These are phyloP conservation scores for Acidomyces sp. DNA, from an alignment of 495 filamentous ascomycete genomes.

Conservation along the genomic window DNA sequence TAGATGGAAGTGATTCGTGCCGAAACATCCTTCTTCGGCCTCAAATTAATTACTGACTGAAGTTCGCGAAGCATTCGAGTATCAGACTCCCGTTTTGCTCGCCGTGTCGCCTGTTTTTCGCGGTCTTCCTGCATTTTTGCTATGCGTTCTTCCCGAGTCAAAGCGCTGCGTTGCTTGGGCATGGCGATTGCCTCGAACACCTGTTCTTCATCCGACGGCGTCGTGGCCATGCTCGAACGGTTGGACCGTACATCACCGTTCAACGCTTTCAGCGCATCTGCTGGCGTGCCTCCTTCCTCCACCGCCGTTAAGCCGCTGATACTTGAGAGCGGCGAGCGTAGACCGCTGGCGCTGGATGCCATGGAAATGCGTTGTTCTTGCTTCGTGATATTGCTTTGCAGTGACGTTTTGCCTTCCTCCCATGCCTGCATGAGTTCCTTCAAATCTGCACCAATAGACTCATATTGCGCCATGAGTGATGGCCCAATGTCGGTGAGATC, in stretches of 20 bases:
- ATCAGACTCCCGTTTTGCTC: constrained; percentile 63
- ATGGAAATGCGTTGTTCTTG: constrained; percentile 57
- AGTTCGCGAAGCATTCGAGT: constrained; percentile 84
- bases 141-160: constrained; percentile 81
- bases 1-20: constrained; percentile 34
- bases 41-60: constrained; percentile 72
- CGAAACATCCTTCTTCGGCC: constrained; percentile 36
- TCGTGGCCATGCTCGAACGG: constrained; percentile 33
- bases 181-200: constrained; percentile 82
- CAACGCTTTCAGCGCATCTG: constrained; percentile 61
- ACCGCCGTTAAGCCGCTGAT: constrained; percentile 75
- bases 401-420: constrained; percentile 68
- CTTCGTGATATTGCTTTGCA: constrained; percentile 60
- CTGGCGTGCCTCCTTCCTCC: constrained; percentile 56
- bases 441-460: constrained; percentile 82
- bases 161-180: constrained; percentile 48
- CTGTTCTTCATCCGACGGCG: constrained; percentile 45
- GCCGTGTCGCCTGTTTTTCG: constrained; percentile 48
- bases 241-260: constrained; percentile 35
- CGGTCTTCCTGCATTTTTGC: constrained; percentile 81
- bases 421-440: constrained; percentile 74
- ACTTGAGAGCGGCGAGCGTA: constrained; percentile 65
- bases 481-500: constrained; percentile 61
- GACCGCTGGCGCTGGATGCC: constrained; percentile 40
- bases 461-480: constrained; percentile 75